Conservation (phyloP, 495 filamentous ascomycete genomes). For the Penicillium samsonianum region DNA sequence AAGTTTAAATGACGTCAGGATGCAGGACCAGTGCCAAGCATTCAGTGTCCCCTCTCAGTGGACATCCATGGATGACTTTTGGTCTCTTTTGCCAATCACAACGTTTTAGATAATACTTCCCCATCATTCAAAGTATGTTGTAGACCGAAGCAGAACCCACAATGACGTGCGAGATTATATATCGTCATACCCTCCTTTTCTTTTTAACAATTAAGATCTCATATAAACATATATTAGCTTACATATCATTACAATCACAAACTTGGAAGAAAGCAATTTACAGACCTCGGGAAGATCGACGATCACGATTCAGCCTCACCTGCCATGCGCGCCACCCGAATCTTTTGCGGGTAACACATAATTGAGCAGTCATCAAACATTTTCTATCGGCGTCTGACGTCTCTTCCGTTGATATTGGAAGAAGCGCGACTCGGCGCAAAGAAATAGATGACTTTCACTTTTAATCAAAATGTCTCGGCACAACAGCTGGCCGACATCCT, state of each 20-base stretch:
- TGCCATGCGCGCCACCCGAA: neutral
- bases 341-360: neutral
- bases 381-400: neutral
- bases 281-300: neutral
- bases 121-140: neutral
- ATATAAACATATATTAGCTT: neutral
- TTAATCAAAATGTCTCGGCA: conserved; percentile 19
- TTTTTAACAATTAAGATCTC: neutral
- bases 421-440: neutral
- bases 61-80: neutral
- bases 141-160: neutral
- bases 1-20: neutral
- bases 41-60: neutral
- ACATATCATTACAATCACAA: too few species aligned
- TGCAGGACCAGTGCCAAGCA: neutral
- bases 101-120: neutral
- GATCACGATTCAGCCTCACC: neutral
- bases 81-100: neutral
- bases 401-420: conserved; percentile 2
- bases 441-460: conserved; percentile 14
- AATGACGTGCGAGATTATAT: neutral
- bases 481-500: conserved; percentile 34
- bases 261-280: too few species aligned
- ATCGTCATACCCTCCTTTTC: neutral
- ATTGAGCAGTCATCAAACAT: neutral